phyloP scores from a whole-genome alignment of 2,329 filamentous ascomycete genomes.

The Alternaria infectoria region DNA sequence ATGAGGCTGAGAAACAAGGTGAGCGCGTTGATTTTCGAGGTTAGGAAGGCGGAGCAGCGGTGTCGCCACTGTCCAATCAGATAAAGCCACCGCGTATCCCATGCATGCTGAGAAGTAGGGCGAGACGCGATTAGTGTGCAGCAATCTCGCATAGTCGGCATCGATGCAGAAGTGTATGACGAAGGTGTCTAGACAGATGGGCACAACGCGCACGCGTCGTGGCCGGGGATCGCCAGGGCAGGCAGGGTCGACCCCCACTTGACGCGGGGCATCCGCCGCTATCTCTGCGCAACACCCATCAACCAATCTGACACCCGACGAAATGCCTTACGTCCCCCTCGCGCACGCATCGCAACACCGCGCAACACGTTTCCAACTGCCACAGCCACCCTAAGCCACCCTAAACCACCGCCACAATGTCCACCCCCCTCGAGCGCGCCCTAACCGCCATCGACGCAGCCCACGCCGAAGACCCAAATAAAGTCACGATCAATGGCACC shows the following conservation, averaged over 20 bases:
- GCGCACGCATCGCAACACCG: neutral
- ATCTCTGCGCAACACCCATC: constrained; percentile 7
- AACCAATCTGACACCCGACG: constrained; percentile 15
- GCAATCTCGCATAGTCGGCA: no score
- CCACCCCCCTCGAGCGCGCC: constrained; percentile 52
- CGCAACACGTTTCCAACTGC: neutral
- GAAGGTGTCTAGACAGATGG: no score
- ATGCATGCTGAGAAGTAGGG: no score
- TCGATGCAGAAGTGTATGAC: no score
- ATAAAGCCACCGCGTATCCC: no score
- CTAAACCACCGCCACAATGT: constrained; percentile 8
- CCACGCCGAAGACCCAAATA: constrained; percentile 71
- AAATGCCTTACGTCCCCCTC: constrained; percentile 16
- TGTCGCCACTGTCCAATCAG: no score
- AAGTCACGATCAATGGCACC: constrained; percentile 51
- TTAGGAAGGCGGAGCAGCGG: no score
- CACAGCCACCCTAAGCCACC: neutral
- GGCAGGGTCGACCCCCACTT: constrained; percentile 12
- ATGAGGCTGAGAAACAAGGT: no score
- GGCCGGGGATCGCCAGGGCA: constrained; percentile 2
- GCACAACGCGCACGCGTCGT: neutral
- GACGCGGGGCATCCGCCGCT: constrained; percentile 23
- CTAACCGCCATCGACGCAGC: constrained; percentile 75
- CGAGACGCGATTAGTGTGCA: no score
- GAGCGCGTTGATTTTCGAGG: no score